Evolutionary conservation across 2,329 filamentous ascomycete species (phyloP).

Genomic region (Botrytis fragariae): DNA sequence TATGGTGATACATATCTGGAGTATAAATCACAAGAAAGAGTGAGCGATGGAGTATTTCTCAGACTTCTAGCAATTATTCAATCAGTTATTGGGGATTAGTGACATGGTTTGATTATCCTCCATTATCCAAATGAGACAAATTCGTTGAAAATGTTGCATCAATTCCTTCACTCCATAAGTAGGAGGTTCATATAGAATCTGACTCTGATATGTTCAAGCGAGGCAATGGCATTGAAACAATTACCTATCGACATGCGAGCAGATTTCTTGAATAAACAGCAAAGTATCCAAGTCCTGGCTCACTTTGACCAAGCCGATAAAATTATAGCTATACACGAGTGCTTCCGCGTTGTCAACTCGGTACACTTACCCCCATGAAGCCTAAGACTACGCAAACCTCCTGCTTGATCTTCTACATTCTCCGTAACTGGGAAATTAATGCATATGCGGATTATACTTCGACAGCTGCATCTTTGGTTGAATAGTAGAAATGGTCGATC

Average conservation of each 20-base stretch:
- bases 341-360: background rate
- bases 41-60: no score
- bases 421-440: background rate
- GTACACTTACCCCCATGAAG: background rate
- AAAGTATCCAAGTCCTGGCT: background rate
- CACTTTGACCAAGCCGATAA: background rate
- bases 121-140: no score
- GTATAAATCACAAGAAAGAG: no score
- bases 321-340: background rate
- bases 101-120: no score
- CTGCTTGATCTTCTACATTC: no score
- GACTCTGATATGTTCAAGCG: no score
- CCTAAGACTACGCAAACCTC: background rate
- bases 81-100: no score
- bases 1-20: no score
- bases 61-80: no score
- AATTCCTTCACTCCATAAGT: background rate
- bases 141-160: background rate
- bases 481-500: background rate
- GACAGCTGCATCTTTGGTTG: background rate
- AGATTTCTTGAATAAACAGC: background rate
- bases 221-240: no score
- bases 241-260: no score
- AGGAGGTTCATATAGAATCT: no score
- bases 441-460: background rate